Evolutionary conservation across 495 filamentous ascomycete species (phyloP), one percentile per base, ranked within the genome.

Genomic region (Aspergillus funiculosus): DNA sequence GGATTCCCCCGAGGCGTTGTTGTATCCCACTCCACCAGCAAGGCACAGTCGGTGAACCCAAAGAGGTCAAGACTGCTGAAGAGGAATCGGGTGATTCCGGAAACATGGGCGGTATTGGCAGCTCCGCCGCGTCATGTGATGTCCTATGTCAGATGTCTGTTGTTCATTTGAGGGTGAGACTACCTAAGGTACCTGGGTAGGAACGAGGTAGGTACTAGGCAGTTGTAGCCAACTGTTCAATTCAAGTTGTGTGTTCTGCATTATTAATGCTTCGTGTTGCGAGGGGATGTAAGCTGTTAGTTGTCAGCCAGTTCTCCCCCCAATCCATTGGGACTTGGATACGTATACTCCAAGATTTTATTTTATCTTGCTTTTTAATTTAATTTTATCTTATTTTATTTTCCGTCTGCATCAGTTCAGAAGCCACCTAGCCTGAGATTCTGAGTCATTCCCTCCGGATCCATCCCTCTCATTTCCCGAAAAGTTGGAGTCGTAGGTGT

Each of bases 41-140:
- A 31, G 26, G 25, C 45, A 39, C 34, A 39, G 22, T 53, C 64
- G 66, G 66, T 69, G 66, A 69, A 59, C 66, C 64, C 15, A 65
- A 69, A 63, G 58, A 50, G 57, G 64, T 52, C 52, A 62, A 60
- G 58, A 46, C 51, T 39, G 40, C 26, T 26, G 10, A 40, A 42
- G 43, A 39, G 27, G 18, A 7, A 18, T 53, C 59, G 63, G 61
- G 49, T 51, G 38, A 58, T 53, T 11, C 26, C 61, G 66, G 63
- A 38, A 13, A 29, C 18, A 41, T 14, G 32, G n/a, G 42, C 46
- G 51, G 46, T 19, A 47, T 46, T 48, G 44, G 52, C 45, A 58
- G 58, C 51, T 61, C 53, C 52, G 56, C 53, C 37, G 41, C 46
- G 48, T 61, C 58, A 62, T 57, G 59, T 66, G 58, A 62, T 56